Percentiles rank a stretch among this genome's conserved stretches.
These are phyloP conservation scores for Echinochloa phyllopogon DNA, from an alignment of 176 grass and related monocot species.

Conservation along the genomic window DNA sequence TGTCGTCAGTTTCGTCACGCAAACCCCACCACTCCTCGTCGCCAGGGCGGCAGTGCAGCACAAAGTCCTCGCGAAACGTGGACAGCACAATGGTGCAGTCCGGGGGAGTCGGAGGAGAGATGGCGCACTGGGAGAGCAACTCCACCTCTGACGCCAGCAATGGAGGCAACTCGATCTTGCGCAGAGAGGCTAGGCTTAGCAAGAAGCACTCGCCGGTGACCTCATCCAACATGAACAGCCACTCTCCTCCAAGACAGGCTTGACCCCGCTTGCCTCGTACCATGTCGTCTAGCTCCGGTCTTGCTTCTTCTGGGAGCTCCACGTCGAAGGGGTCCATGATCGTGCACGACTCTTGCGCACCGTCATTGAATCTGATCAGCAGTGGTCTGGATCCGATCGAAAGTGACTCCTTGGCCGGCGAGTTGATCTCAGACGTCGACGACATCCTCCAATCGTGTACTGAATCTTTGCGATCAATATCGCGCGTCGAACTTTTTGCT, in stretches of 20 bases:
- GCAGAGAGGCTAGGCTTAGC: not conserved
- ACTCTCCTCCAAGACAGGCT: constrained; percentile 5
- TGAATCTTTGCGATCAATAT: too few species aligned
- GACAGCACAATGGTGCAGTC: constrained; percentile 22
- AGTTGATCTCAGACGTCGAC: not conserved
- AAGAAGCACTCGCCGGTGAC: not conserved
- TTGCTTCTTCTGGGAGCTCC: not conserved
- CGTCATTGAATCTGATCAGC: not conserved
- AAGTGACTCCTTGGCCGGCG: too few species aligned
- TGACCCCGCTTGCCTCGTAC: not conserved
- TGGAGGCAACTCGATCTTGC: constrained; percentile 25
- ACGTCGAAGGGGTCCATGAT: not conserved
- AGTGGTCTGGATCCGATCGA: not conserved
- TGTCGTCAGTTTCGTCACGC: not conserved
- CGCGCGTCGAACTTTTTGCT: too few species aligned
- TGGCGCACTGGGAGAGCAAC: not conserved
- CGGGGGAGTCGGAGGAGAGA: constrained; percentile 16
- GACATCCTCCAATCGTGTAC: not conserved
- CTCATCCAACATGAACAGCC: constrained; percentile 18
- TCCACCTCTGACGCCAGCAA: too few species aligned
- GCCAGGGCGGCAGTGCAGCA: not conserved
- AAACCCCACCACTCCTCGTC: not conserved
- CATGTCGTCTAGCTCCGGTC: not conserved
- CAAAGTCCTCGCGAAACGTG: not conserved
- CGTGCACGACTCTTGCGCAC: not conserved